Percentiles rank a stretch among this genome's conserved stretches.
phyloP scores from a whole-genome alignment of 2,329 filamentous ascomycete species.

The Phoma sp. region DNA sequence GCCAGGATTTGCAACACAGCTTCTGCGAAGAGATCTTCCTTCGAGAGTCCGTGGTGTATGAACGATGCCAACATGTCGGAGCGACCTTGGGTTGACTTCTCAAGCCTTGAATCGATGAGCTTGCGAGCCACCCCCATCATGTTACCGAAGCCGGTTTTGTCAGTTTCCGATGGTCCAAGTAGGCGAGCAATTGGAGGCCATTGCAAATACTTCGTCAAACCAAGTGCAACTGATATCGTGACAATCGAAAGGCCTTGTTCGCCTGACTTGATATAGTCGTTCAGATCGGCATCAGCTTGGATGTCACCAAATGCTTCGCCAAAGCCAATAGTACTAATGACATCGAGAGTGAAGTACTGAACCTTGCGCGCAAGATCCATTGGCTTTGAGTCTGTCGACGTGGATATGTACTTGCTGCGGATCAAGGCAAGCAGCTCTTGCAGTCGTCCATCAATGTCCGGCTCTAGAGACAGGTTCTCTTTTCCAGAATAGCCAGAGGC shows the following conservation, averaged over 20 bases:
- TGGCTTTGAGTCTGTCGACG: constrained; percentile 14
- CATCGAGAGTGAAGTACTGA: constrained; percentile 63
- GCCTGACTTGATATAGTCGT: constrained; percentile 53
- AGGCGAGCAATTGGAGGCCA: constrained; percentile 30
- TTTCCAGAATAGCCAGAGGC: constrained; percentile 60
- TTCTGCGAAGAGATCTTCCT: constrained; percentile 50
- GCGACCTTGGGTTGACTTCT: constrained; percentile 52
- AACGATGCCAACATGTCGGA: constrained; percentile 63
- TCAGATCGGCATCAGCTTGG: constrained; percentile 56
- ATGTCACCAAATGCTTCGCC: constrained; percentile 60
- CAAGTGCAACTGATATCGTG: constrained; percentile 14
- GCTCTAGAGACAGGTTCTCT: constrained; percentile 60
- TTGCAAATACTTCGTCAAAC: constrained; percentile 22
- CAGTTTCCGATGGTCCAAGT: constrained; percentile 42
- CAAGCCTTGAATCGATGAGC: constrained; percentile 29
- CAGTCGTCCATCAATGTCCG: constrained; percentile 56
- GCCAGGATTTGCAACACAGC: constrained; percentile 58
- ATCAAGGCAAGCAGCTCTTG: constrained; percentile 57
- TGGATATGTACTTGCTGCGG: constrained; percentile 51
- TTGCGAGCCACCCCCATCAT: constrained; percentile 30
- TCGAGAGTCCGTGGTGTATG: constrained; percentile 53
- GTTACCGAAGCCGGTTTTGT: constrained; percentile 30
- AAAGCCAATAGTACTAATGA: constrained; percentile 61
- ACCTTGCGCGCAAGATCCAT: constrained; percentile 57
- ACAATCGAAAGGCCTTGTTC: constrained; percentile 33